Conservation (phyloP, 768 basidiomycete genomes). For the Boletellus emodensis region DNA sequence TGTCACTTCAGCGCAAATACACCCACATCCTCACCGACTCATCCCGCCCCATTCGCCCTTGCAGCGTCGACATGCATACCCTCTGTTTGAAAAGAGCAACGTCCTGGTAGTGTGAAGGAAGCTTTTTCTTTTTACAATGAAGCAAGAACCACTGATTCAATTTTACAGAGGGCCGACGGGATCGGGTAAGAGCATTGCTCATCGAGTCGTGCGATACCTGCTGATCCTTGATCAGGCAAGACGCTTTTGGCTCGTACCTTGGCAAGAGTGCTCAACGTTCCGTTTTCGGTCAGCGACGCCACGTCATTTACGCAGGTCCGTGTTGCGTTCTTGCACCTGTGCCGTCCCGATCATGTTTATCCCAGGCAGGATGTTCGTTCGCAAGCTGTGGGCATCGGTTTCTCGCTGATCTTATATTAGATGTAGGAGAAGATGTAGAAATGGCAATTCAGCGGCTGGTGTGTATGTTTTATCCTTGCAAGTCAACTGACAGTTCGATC, state of each 20-base stretch:
- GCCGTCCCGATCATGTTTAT: constrained; percentile 10
- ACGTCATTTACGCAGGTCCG: constrained; percentile 88
- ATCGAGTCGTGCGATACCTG: background rate
- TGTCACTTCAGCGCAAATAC: constrained; percentile 56
- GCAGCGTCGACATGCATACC: constrained; percentile 40
- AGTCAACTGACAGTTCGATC: background rate
- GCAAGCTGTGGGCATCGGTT: background rate
- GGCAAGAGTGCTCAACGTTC: constrained; percentile 88
- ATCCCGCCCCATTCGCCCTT: constrained; percentile 34
- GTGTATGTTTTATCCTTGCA: constrained; percentile 16
- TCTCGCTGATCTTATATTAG: constrained; percentile 35
- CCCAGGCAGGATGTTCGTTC: constrained; percentile 67
- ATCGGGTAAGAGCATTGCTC: constrained; percentile 52
- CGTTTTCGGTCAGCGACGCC: constrained; percentile 91
- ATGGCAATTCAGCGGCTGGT: constrained; percentile 84
- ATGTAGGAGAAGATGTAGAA: constrained; percentile 97
- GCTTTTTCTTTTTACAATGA: background rate
- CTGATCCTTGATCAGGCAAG: constrained; percentile 53
- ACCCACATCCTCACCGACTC: constrained; percentile 50
- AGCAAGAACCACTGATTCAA: constrained; percentile 5
- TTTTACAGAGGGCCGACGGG: constrained; percentile 72
- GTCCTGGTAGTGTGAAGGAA: constrained; percentile 78
- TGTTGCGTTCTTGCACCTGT: constrained; percentile 2
- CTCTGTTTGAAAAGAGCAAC: constrained; percentile 92
- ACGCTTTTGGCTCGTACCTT: constrained; percentile 87